Base-by-base conservation (phyloP, 2,329 filamentous ascomycete genomes). In the Cladophialophora bantiana region DNA sequence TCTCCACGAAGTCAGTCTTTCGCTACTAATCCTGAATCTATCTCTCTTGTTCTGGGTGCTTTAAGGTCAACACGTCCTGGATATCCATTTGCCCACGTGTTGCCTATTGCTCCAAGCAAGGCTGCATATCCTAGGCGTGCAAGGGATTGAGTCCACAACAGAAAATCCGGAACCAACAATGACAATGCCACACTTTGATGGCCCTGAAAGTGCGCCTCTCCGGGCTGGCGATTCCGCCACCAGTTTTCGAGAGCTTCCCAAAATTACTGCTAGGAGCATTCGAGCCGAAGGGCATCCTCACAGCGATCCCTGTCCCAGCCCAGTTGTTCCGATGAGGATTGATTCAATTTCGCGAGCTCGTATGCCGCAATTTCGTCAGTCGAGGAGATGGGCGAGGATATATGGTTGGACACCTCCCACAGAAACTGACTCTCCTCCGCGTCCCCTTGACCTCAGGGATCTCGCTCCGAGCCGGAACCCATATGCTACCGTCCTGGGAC, bases 301-400 rank as follows among this genome's bases (percentile, higher is more conserved):
- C n/a, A 40, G 20, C 31, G 60, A 59, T 10, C 20, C 65, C 2
- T 64, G 59, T 15, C 68, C 63, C 4, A 66, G 52, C 38, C 65
- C 59, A 4, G 64, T 52, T 54, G 52, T 68, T 12, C 63, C 48
- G 9, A 20, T 48, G 10, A 58, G 64, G 32, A 55, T 7, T 34
- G n/a, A 31, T 34, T 48, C 67, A 35, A 15, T 26, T 7, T 12
- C 45, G 15, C 57, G 64, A 36, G 7, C 57, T 9, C 62, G 59
- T 13, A 18, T 71, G 31, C 69, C 69, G 18, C 66, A 62, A 50
- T 71, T 71, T 53, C 66, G 57, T 20, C 69, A 71, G 52, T 71
- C 69, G 3, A 62, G 54, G 54, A 64, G 59, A 61, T 71, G 69
- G 69, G 64, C 69, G 42, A 65, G 52, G 54, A 65, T 45, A 56